A percentile compares a stretch with the other conserved stretches of the same genome.
Evolutionary conservation across 2,329 filamentous ascomycete genomes (phyloP).

Genomic region (Alternaria novae-zelandiae): DNA sequence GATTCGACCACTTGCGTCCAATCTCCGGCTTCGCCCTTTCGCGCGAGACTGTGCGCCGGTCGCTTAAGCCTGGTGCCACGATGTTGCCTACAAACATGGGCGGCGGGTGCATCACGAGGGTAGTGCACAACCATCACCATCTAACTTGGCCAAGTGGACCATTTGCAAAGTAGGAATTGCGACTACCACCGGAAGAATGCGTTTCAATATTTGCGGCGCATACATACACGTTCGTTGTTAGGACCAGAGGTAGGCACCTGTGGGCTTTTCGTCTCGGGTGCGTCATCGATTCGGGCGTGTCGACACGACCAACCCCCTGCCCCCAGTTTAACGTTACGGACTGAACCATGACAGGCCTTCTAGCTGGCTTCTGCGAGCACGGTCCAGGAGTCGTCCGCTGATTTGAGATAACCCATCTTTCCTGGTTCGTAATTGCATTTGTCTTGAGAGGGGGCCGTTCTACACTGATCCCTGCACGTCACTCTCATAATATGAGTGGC

Average conservation of each 20-base stretch:
- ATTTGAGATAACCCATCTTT: background rate
- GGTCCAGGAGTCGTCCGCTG: background rate
- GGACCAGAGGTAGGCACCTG: background rate
- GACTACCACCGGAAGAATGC: constrained; percentile 7
- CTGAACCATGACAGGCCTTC: constrained; percentile 1
- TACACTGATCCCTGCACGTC: background rate
- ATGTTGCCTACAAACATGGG: background rate
- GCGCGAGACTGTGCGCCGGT: constrained; percentile 19
- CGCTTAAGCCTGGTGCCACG: constrained; percentile 6
- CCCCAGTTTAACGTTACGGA: background rate
- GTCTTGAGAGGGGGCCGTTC: background rate
- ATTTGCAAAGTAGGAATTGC: background rate
- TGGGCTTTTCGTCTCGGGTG: background rate
- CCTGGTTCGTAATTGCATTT: background rate
- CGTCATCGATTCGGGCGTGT: background rate
- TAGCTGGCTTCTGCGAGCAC: background rate
- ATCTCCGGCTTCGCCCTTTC: constrained; percentile 16
- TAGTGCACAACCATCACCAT: constrained; percentile 3
- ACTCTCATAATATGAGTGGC: constrained; percentile 4
- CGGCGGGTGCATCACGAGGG: constrained; percentile 7
- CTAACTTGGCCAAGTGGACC: background rate
- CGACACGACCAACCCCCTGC: background rate
- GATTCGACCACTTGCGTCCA: constrained; percentile 11
- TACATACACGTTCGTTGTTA: background rate
- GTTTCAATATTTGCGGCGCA: background rate